Evolutionary conservation across 805 yeast genomes (phyloP), one percentile per base, ranked within the genome.

Genomic region (Ogataea saltuana): DNA sequence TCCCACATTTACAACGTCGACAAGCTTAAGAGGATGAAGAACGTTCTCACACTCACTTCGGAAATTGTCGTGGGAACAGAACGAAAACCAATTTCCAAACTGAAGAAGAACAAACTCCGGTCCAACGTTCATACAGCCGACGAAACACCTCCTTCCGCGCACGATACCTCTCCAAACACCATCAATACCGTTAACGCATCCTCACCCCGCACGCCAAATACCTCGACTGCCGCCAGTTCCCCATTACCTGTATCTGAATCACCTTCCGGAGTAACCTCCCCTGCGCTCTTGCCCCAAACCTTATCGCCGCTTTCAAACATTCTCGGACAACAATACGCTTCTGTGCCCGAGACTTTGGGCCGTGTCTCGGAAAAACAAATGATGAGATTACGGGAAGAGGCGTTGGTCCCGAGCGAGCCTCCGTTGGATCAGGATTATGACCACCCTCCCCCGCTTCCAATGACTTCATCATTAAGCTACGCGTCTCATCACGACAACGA

Each of bases 11-110:
- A 87, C 42, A 88, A 89, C 60, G 91, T 91, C 4, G 96, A 88
- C 64, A 76, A 76, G 54, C 70, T 84, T 56, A 88, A 87, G 61
- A 69, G 88, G 44, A 74, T 80, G 68, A 81, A 81, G 53, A 86
- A 89, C 58, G 88, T 88, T 16, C 69, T 89, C 6, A 87, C 88
- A n/a, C 67, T 88, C 57, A 86, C 89, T 39, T 77, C 88, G 1
- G 96, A 86, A 61, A 76, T 88, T 1, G 71, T 87, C 17, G 74
- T 89, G 20, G 97, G 97, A 3, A 88, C 95, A 0, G 83, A 78
- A 53, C 68, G 91, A 49, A 71, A 69, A 45, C 28, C 59, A 4
- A 53, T 54, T 6, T 55, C 63, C 6, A 54, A 71, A 48, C 45
- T 50, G 26, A 55, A 50, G 29, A 47, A 41, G 33, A 53, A 53